Evolutionary conservation across 306 rosid species (phyloP).

Genomic region (Begonia loranthoides): DNA sequence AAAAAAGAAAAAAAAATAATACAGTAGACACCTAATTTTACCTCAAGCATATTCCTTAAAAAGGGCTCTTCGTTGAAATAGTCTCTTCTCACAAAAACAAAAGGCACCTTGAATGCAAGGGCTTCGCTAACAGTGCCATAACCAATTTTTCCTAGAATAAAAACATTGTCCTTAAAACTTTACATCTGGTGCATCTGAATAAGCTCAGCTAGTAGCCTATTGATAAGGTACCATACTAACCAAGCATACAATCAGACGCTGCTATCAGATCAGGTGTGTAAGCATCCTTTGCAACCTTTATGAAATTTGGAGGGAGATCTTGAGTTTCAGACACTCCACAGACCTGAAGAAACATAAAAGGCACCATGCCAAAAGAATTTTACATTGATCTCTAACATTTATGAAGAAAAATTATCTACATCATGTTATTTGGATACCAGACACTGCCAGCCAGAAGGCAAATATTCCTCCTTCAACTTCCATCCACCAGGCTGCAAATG

Average conservation of each 20-base stretch:
- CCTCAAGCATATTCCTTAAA: slow-evolving; percentile 99
- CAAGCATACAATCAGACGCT: slow-evolving; percentile 96
- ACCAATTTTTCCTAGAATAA: slow-evolving; percentile 83
- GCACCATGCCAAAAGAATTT: slow-evolving; percentile 6
- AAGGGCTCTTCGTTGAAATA: slow-evolving; percentile 98
- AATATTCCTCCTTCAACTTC: slow-evolving; percentile 76
- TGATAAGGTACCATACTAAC: slow-evolving; percentile 28
- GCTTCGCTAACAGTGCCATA: slow-evolving; percentile 95
- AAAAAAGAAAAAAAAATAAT: background rate
- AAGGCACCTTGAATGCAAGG: slow-evolving; percentile 78
- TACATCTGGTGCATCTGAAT: slow-evolving; percentile 5
- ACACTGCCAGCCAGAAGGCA: slow-evolving; percentile 92
- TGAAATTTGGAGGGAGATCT: slow-evolving; percentile 76
- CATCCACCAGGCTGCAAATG: slow-evolving; percentile 84
- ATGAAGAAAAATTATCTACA: too few species aligned
- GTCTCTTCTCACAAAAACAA: slow-evolving; percentile 95
- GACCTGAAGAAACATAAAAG: slow-evolving; percentile 37
- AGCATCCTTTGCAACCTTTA: slow-evolving; percentile 60
- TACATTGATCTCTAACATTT: too few species aligned
- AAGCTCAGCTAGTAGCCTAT: slow-evolving; percentile 7
- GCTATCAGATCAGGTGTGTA: slow-evolving; percentile 93
- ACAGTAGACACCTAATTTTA: slow-evolving; percentile 4
- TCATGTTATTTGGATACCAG: slow-evolving; percentile 33
- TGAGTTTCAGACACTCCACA: slow-evolving; percentile 78
- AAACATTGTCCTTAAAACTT: slow-evolving; percentile 1